Evolutionary conservation across 1,139 yeast genomes (phyloP).

Genomic region (Yamadazyma atmosphaerica): DNA sequence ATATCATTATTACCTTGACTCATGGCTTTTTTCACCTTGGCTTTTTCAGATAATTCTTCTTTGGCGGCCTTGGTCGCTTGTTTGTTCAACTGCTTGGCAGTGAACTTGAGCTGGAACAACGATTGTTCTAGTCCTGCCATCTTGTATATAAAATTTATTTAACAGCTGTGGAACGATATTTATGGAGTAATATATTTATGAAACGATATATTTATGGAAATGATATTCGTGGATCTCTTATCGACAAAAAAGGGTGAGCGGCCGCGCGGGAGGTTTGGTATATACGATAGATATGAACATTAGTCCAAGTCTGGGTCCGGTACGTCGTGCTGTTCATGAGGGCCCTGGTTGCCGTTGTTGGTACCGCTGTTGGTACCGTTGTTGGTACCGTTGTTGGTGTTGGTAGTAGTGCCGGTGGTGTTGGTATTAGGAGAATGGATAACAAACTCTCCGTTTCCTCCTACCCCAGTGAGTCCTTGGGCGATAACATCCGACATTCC

Average conservation of each 20-base stretch:
- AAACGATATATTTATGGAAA: too few species aligned
- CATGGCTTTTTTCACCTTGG: slow-evolving; percentile 87
- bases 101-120: slow-evolving; percentile 61
- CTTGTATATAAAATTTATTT: background rate
- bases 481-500: slow-evolving; percentile 15
- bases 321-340: slow-evolving; percentile 1
- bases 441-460: slow-evolving; percentile 10
- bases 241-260: background rate
- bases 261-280: background rate
- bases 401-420: too few species aligned
- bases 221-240: slow-evolving; percentile 1
- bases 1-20: slow-evolving; percentile 87
- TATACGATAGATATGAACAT: background rate
- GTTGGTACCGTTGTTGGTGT: background rate
- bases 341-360: background rate
- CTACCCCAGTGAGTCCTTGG: slow-evolving; percentile 15
- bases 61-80: slow-evolving; percentile 91
- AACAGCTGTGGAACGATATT: too few species aligned
- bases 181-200: too few species aligned
- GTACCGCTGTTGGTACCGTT: background rate
- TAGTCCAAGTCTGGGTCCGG: slow-evolving; percentile 1
- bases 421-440: background rate
- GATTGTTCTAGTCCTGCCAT: slow-evolving; percentile 51
- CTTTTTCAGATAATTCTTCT: slow-evolving; percentile 85
- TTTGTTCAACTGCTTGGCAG: slow-evolving; percentile 88